A percentile compares a stretch with the other conserved stretches of the same genome.
Conservation (phyloP, 2,329 filamentous ascomycete genomes). For the Arthrinium puccinioides region DNA sequence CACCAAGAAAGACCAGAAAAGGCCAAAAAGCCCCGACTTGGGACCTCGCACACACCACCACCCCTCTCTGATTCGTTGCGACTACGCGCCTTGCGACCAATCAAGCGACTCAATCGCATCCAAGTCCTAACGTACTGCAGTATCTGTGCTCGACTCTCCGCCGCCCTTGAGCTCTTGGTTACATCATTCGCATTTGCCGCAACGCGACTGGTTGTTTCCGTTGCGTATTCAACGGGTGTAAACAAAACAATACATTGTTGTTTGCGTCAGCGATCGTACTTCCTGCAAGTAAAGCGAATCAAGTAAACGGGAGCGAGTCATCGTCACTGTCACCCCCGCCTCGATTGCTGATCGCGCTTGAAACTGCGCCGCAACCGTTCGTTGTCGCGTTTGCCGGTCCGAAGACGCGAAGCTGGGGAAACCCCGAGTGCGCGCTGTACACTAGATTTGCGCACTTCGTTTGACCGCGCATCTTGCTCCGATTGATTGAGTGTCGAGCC, state of each 20-base stretch:
- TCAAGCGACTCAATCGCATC: slow-evolving; percentile 3
- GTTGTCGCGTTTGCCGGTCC: slow-evolving; percentile 1
- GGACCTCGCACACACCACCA: background rate
- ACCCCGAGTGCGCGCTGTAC: slow-evolving; percentile 1
- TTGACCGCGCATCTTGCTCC: no score
- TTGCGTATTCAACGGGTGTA: slow-evolving; percentile 2
- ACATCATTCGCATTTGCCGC: slow-evolving; percentile 3
- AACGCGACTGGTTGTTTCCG: background rate
- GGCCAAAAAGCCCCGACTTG: background rate
- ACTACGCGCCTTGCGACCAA: slow-evolving; percentile 1
- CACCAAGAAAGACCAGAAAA: background rate
- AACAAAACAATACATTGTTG: slow-evolving; percentile 1
- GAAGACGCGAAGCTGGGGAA: no score
- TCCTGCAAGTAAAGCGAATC: background rate
- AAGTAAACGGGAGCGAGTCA: background rate
- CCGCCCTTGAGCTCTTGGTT: slow-evolving; percentile 1
- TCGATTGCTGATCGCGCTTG: slow-evolving; percentile 1
- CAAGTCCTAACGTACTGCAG: background rate
- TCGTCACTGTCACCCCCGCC: background rate
- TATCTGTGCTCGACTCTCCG: background rate
- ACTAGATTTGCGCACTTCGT: no score
- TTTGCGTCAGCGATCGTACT: background rate
- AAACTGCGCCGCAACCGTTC: background rate
- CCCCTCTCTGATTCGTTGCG: background rate
- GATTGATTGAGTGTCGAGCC: no score